Percentiles rank a stretch among this genome's conserved stretches.
Conservation (phyloP, 805 yeast species). For the Spencermartinsiella europaea region DNA sequence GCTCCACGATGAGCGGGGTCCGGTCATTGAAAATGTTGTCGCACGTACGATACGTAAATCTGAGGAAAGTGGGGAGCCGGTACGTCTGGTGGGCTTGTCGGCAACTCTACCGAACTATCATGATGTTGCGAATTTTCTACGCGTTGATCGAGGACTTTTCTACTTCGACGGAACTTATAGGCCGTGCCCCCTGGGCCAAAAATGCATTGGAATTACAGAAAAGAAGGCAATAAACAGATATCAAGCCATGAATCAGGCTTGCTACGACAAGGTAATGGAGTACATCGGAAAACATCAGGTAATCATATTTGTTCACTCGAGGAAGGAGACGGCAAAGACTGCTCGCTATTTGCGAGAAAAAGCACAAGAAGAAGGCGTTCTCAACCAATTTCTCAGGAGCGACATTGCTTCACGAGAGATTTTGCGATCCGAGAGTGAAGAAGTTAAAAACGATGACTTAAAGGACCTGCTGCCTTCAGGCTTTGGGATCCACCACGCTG, state of each 20-base stretch:
- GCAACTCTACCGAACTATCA: slow-evolving; percentile 87
- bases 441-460: slow-evolving; percentile 48
- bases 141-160: slow-evolving; percentile 67
- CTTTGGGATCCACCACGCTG: slow-evolving; percentile 91
- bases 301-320: slow-evolving; percentile 86
- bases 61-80: slow-evolving; percentile 42
- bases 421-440: slow-evolving; percentile 56
- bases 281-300: slow-evolving; percentile 65
- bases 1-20: slow-evolving; percentile 92
- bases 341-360: slow-evolving; percentile 69
- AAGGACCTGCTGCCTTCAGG: slow-evolving; percentile 63
- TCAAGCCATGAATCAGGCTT: slow-evolving; percentile 84
- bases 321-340: slow-evolving; percentile 84
- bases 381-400: slow-evolving; percentile 40
- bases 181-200: slow-evolving; percentile 90
- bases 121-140: slow-evolving; percentile 79
- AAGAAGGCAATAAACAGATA: slow-evolving; percentile 70
- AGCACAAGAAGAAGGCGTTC: slow-evolving; percentile 50
- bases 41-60: slow-evolving; percentile 57
- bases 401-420: slow-evolving; percentile 61
- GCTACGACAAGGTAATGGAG: slow-evolving; percentile 74
- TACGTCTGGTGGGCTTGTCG: slow-evolving; percentile 78
- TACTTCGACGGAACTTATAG: slow-evolving; percentile 79
- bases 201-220: slow-evolving; percentile 83
- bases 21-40: slow-evolving; percentile 84